Base-by-base conservation (phyloP, 2,329 filamentous ascomycete genomes). In the Pleomassaria siparia region DNA sequence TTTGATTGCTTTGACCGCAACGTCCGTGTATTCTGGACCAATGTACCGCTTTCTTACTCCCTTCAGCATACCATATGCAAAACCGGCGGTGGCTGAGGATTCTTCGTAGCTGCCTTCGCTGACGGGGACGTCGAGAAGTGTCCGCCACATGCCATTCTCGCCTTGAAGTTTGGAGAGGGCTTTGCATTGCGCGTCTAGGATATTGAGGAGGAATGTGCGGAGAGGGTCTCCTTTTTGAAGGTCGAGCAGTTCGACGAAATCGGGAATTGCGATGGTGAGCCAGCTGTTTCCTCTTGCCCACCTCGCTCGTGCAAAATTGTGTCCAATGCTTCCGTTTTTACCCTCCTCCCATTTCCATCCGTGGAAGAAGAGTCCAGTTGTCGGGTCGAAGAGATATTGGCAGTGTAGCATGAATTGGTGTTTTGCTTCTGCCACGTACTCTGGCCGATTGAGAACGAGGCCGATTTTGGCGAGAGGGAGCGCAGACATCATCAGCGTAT, bases 401-500 rank as follows among this genome's bases (percentile, higher is more conserved):
- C 90, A 82, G 59, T 91, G 88, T 12, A 90, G 72, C 35, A 91
- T 75, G 63, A 91, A 90, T 68, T 91, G 88, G 7, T 81, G 76
- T 72, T 89, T 89, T 10, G 87, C 88, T 70, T 92, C 88, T 33
- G 83, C 85, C 21, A 91, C 76, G 64, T 92, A 92, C 55, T 87
- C 80, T 0, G 86, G 85, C 1, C 87, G 76, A 51, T 81, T 76
- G 2, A 92, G 78, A 3, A 90, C 74, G 46, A 84, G 78, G 1
- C 88, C 88, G 51, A 91, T 91, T 74, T 91, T 91, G 15, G 87
- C 87, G 15, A 91, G 76, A 1, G 88, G 88, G 70, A 91, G 74
- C 5, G 90, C 88, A 0, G 87, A 91, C 88, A 92, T 92, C 88
- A 92, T 91, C 36, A 92, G 76, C 5, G 88, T 92, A 66, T 92